These are phyloP conservation scores for Coemansia asiatica DNA, from an alignment of 192 early-diverging fungal genomes.

Conservation along the genomic window DNA sequence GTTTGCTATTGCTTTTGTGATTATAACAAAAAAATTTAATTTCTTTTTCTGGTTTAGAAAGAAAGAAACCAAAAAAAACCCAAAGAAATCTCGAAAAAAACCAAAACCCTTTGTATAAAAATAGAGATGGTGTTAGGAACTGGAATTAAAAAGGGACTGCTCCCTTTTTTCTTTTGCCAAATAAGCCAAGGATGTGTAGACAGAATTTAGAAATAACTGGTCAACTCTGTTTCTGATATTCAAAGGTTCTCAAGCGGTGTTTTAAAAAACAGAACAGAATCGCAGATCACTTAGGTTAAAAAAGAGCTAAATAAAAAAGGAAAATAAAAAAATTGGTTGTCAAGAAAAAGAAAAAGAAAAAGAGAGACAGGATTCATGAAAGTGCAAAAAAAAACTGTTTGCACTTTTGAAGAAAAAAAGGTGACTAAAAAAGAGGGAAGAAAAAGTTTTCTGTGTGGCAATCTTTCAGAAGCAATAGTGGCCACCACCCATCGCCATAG, in stretches of 20 bases:
- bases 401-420: background rate
- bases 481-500: conserved; percentile 1
- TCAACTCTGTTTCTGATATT: background rate
- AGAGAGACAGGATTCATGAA: background rate
- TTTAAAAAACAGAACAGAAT: background rate
- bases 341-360: background rate
- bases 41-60: conserved; percentile 3
- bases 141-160: background rate
- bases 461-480: conserved; percentile 12
- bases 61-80: background rate
- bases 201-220: background rate
- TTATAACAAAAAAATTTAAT: background rate
- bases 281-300: background rate
- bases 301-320: background rate
- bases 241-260: no score
- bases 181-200: no score
- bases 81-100: background rate
- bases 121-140: background rate
- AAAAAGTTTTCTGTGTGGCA: conserved; percentile 14
- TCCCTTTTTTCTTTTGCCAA: no score
- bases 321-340: background rate
- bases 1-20: background rate
- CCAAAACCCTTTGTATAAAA: background rate
- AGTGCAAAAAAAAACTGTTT: background rate
- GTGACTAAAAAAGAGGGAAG: background rate